These are phyloP conservation scores for Apiotrichum gamsii DNA, from an alignment of 1,284 basidiomycete species.

Conservation along the genomic window DNA sequence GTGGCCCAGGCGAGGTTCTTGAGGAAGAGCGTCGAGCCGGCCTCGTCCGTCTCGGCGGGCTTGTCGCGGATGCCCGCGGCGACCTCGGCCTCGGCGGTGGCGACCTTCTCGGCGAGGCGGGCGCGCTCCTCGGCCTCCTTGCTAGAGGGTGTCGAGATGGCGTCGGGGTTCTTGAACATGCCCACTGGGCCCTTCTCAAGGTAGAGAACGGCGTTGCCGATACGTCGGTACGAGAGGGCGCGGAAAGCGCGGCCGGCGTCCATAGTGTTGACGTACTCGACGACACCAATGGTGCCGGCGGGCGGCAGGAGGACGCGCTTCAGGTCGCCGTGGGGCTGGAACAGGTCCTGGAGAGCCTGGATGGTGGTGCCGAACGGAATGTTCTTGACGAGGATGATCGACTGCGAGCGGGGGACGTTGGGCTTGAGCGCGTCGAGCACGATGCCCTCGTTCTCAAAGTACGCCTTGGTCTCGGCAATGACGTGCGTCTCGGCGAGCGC, in stretches of 20 bases:
- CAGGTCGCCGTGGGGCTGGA: slow-evolving; percentile 71
- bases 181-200: slow-evolving; percentile 85
- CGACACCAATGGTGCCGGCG: slow-evolving; percentile 86
- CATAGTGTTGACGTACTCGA: slow-evolving; percentile 69
- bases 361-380: slow-evolving; percentile 84
- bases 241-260: slow-evolving; percentile 72
- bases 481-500: slow-evolving; percentile 90
- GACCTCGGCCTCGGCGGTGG: slow-evolving; percentile 20
- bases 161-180: slow-evolving; percentile 55
- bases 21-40: slow-evolving; percentile 82
- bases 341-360: slow-evolving; percentile 69
- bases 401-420: slow-evolving; percentile 60
- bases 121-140: slow-evolving; percentile 49
- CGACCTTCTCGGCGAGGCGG: slow-evolving; percentile 27
- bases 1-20: slow-evolving; percentile 92
- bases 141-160: slow-evolving; percentile 15
- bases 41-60: slow-evolving; percentile 52
- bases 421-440: slow-evolving; percentile 49
- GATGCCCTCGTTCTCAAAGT: slow-evolving; percentile 61
- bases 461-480: slow-evolving; percentile 89
- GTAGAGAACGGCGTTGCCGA: slow-evolving; percentile 86
- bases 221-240: slow-evolving; percentile 74
- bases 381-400: slow-evolving; percentile 89
- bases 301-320: slow-evolving; percentile 77
- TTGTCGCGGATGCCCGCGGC: slow-evolving; percentile 33